Conservation (phyloP, 192 early-diverging fungal genomes). For the Coemansia sp. region DNA sequence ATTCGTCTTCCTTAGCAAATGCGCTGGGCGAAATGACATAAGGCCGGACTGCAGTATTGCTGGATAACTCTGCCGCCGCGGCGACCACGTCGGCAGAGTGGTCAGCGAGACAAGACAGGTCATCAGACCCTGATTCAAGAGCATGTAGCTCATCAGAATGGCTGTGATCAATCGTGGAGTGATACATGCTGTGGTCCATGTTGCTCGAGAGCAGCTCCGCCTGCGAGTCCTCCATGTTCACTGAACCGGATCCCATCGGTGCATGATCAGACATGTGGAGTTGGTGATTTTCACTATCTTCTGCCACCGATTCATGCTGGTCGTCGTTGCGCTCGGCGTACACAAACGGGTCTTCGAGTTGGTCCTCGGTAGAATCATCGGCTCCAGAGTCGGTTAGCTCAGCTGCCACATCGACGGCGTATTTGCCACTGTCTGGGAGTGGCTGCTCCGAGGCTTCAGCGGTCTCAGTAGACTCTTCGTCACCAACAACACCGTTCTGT, state of each 20-base stretch:
- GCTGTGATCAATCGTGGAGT: constrained; percentile 8
- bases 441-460: background rate
- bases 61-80: background rate
- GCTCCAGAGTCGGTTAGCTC: background rate
- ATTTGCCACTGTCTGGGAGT: constrained; percentile 2
- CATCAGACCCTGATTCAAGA: constrained; percentile 22
- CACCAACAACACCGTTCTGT: background rate
- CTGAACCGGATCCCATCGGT: background rate
- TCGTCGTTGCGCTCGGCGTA: background rate
- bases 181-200: constrained; percentile 51
- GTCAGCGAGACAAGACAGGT: background rate
- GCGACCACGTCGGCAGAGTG: background rate
- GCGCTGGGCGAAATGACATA: constrained; percentile 49
- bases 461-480: background rate
- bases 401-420: constrained; percentile 16
- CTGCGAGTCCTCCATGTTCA: constrained; percentile 52
- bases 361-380: constrained; percentile 33
- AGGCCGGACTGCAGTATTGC: background rate
- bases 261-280: background rate
- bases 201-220: constrained; percentile 49
- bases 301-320: background rate
- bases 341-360: constrained; percentile 31
- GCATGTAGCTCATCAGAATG: constrained; percentile 33
- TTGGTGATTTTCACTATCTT: background rate
- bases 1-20: constrained; percentile 22